Evolutionary conservation across 106 monocot genomes (phyloP), one percentile per base, ranked within the genome.

Genomic region (Triglochin maritima): DNA sequence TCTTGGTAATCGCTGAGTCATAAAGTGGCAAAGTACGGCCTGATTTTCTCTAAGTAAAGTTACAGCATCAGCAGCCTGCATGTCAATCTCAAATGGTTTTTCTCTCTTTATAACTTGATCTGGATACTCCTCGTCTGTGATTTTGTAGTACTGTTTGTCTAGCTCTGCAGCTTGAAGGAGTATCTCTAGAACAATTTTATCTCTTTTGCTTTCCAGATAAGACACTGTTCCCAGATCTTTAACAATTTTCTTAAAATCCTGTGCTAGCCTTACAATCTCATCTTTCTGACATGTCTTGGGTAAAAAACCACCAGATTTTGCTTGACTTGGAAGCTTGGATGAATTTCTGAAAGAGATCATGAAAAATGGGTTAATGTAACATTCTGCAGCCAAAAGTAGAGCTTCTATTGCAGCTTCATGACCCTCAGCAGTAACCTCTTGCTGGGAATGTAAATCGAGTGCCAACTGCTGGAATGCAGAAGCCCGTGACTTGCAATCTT

Each of bases 401-500:
- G 96, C 86, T 78, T 96, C 91, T 56, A 96, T 86, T 67, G 88
- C 96, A 69, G 91, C 85, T 71, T 82, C 77, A 82, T 91, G 83
- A 29, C 85, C 73, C 68, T 96, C 96, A 11, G 53, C 63, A 64
- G 83, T 74, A 17, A 79, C 68, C 45, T 88, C 80, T 67, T 55
- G 52, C 65, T 81, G 79, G 1, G 85, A 85, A 62, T 78, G 82
- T 67, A 96, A 71, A 80, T 91, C 83, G 8, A 80, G 7, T 16
- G 91, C 88, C 69, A 96, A 68, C 9, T 57, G 77, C 51, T 80
- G 81, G 81, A 91, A 96, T 48, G 88, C 91, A 58, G 81, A 76
- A 76, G 96, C 83, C 72, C 85, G 76, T 10, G 72, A 68, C 50
- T 91, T 78, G 80, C 85, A 82, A 64, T 91, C 96, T 48, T 91